Evolutionary conservation across 2,329 filamentous ascomycete species (phyloP), one percentile per base, ranked within the genome.

Genomic region (Alternaria longipes): DNA sequence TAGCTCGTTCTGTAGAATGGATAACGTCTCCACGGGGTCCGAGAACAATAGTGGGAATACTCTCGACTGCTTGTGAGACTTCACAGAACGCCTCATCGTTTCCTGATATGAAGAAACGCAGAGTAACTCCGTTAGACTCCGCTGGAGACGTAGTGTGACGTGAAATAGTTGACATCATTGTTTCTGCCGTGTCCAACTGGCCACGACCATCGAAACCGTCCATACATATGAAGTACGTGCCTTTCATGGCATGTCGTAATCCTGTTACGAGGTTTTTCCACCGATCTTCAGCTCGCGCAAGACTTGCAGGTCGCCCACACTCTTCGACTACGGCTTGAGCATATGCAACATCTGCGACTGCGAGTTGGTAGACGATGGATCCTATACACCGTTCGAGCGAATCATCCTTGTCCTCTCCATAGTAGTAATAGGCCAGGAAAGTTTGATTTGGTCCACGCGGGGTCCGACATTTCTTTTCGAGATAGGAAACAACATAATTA

Each of bases 351-450:
- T 68, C 47, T 14, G 50, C 42, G 8, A 9, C 16, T 30, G 54
- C 59, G n/a, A 68, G 57, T 2, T 68, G 65, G 20, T 64, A 66
- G 24, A 68, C 59, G 44, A 66, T 62, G 8, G 63, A 66, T 6
- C 61, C 64, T 24, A 68, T 20, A 2, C 60, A 68, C 11, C 45
- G 40, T 16, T 68, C 65, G 3, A 68, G 54, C 12, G 63, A 60
- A 2, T 64, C 55, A 18, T 64, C 59, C 34, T 61, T 65, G 1
- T 65, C 64, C 5, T 61, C 66, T 5, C 62, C 42, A 24, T 59
- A 68, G 34, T 68, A 68, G 50, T 68, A 68, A 45, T 68, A 68
- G 1, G 62, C 59, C 12, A 68, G 9, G 4, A 38, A 59, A 34
- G 55, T 50, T n/a, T 40, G 55, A 2, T 47, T 54, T 1, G 54